phyloP scores from a whole-genome alignment of 2,329 filamentous ascomycete species.

The Clonostachys byssicola region DNA sequence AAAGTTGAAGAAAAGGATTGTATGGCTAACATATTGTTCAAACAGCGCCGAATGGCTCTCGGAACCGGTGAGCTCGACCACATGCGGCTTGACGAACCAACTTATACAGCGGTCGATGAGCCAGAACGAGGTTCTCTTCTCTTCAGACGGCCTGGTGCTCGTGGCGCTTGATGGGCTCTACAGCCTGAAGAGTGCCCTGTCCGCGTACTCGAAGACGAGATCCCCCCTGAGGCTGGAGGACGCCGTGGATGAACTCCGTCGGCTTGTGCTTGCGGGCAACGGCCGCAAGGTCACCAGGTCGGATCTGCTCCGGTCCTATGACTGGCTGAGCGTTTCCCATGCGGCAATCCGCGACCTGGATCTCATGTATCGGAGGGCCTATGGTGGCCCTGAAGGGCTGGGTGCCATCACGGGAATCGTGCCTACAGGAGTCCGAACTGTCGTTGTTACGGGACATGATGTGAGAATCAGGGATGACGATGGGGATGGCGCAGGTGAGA shows the following conservation, averaged over 20 bases:
- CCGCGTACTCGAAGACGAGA: constrained; percentile 46
- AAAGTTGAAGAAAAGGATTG: neutral
- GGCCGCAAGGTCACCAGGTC: constrained; percentile 43
- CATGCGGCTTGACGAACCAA: constrained; percentile 41
- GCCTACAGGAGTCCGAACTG: neutral
- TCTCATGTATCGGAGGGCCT: constrained; percentile 50
- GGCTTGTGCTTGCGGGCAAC: constrained; percentile 50
- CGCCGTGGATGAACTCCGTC: constrained; percentile 59
- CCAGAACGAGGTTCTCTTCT: constrained; percentile 60
- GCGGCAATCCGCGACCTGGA: constrained; percentile 48
- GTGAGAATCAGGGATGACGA: constrained; percentile 8
- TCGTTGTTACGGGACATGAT: neutral
- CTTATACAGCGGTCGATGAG: constrained; percentile 51
- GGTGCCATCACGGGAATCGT: constrained; percentile 39
- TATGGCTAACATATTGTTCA: neutral
- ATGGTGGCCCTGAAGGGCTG: constrained; percentile 41
- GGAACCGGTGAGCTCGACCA: constrained; percentile 32
- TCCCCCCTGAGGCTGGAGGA: constrained; percentile 46
- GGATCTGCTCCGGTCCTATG: constrained; percentile 50
- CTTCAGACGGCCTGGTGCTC: constrained; percentile 53
- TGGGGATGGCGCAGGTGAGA: constrained; percentile 6
- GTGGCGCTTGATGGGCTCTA: constrained; percentile 59
- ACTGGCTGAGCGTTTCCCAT: constrained; percentile 49
- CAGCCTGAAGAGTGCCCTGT: constrained; percentile 58
- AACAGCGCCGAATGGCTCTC: constrained; percentile 36